Percentiles rank a stretch among this genome's conserved stretches.
These are phyloP conservation scores for Dissoconium aciculare DNA, from an alignment of 2,329 filamentous ascomycete genomes.

Conservation along the genomic window DNA sequence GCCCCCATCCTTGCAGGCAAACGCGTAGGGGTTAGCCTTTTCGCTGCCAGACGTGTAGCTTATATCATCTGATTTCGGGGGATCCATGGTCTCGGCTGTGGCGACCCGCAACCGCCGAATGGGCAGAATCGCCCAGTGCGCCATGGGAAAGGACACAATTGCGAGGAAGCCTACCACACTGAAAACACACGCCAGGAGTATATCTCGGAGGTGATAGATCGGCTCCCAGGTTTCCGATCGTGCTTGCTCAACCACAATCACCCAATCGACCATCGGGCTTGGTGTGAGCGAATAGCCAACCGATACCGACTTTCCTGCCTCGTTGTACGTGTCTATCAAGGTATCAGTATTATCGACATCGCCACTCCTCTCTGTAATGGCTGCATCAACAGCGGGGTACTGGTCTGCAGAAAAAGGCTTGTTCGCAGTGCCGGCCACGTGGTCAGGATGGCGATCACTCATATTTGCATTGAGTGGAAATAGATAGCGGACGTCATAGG, in stretches of 20 bases:
- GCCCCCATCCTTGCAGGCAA: slow-evolving; percentile 3
- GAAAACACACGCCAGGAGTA: slow-evolving; percentile 73
- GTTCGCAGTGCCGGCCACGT: slow-evolving; percentile 28
- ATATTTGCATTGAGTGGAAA: slow-evolving; percentile 18
- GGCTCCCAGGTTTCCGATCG: slow-evolving; percentile 60
- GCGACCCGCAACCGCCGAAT: slow-evolving; percentile 63
- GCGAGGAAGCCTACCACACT: slow-evolving; percentile 58
- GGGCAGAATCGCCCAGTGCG: slow-evolving; percentile 67
- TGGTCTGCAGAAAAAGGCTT: slow-evolving; percentile 42
- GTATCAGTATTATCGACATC: slow-evolving; percentile 45
- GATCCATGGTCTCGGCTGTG: slow-evolving; percentile 57
- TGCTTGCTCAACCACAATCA: slow-evolving; percentile 63
- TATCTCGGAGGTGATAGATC: slow-evolving; percentile 61
- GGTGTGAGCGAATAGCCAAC: slow-evolving; percentile 65
- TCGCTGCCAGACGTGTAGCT: background rate
- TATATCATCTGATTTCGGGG: slow-evolving; percentile 39
- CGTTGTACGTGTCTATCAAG: slow-evolving; percentile 48
- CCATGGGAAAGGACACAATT: slow-evolving; percentile 59
- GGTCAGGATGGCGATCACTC: slow-evolving; percentile 14
- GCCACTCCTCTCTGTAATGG: slow-evolving; percentile 37
- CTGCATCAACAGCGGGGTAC: slow-evolving; percentile 50
- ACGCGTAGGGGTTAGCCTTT: slow-evolving; percentile 3
- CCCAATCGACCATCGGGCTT: slow-evolving; percentile 62
- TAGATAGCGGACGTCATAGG: slow-evolving; percentile 18
- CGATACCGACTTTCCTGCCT: slow-evolving; percentile 53